Conservation (phyloP, 2,329 filamentous ascomycete genomes). For the Neospermospora avenae region DNA sequence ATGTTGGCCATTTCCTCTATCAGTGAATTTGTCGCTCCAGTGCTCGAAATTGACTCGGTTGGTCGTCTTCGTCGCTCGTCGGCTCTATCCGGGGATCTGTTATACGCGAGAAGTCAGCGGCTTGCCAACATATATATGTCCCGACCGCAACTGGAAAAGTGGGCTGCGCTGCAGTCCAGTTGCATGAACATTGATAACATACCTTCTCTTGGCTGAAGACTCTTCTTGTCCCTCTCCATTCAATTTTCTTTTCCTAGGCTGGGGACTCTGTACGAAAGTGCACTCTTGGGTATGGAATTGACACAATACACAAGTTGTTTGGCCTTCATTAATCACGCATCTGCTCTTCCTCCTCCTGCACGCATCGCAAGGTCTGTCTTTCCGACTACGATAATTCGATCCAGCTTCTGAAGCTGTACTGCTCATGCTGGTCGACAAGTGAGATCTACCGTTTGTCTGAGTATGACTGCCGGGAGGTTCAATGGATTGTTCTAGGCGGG, state of each 20-base stretch:
- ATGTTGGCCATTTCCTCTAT: slow-evolving; percentile 70
- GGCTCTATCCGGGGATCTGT: slow-evolving; percentile 56
- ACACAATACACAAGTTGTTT: slow-evolving; percentile 70
- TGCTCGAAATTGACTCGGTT: slow-evolving; percentile 58
- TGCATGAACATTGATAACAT: slow-evolving; percentile 26
- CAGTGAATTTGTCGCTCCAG: slow-evolving; percentile 58
- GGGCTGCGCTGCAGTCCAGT: slow-evolving; percentile 4
- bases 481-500: slow-evolving; percentile 34
- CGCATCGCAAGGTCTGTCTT: slow-evolving; percentile 64
- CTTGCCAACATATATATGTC: slow-evolving; percentile 6
- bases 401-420: slow-evolving; percentile 51
- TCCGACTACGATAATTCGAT: slow-evolving; percentile 42
- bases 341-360: slow-evolving; percentile 71
- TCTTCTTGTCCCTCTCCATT: slow-evolving; percentile 56
- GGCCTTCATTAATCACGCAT: slow-evolving; percentile 76
- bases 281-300: slow-evolving; percentile 76
- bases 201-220: slow-evolving; percentile 67
- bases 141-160: slow-evolving; percentile 19
- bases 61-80: slow-evolving; percentile 52
- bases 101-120: slow-evolving; percentile 20
- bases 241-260: slow-evolving; percentile 76
- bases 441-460: slow-evolving; percentile 22
- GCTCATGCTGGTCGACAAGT: slow-evolving; percentile 46
- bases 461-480: slow-evolving; percentile 20
- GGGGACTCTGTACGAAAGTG: slow-evolving; percentile 73